These are phyloP conservation scores for Auricularia cornea DNA, from an alignment of 768 basidiomycete genomes.

Conservation along the genomic window DNA sequence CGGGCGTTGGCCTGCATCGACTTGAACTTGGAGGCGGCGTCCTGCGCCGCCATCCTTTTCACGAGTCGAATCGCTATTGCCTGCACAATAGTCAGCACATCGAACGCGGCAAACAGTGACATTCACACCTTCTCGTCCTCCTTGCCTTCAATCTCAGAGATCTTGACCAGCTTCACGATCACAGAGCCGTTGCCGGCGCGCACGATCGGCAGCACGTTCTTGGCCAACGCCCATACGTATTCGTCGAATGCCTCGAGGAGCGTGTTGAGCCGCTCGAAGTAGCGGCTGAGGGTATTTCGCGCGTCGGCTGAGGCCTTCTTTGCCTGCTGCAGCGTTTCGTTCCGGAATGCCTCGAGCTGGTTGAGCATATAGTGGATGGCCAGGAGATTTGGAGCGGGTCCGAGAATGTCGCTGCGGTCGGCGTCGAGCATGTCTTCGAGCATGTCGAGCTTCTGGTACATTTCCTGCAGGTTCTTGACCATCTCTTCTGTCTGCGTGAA, in stretches of 20 bases:
- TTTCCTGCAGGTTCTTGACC: slow-evolving; percentile 87
- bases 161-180: slow-evolving; percentile 88
- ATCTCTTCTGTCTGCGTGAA: slow-evolving; percentile 94
- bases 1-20: slow-evolving; percentile 91
- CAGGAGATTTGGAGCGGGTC: slow-evolving; percentile 83
- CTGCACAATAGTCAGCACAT: slow-evolving; percentile 30
- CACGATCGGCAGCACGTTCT: slow-evolving; percentile 70
- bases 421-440: slow-evolving; percentile 69
- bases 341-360: slow-evolving; percentile 87
- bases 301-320: slow-evolving; percentile 67
- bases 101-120: no score
- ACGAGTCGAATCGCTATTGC: slow-evolving; percentile 90
- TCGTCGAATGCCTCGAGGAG: slow-evolving; percentile 78
- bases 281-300: slow-evolving; percentile 57
- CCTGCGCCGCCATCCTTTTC: slow-evolving; percentile 87
- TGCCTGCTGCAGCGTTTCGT: slow-evolving; percentile 90
- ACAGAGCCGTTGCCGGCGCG: slow-evolving; percentile 73
- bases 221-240: slow-evolving; percentile 69
- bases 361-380: slow-evolving; percentile 86
- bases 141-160: slow-evolving; percentile 85
- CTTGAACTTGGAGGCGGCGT: slow-evolving; percentile 87
- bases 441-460: slow-evolving; percentile 75
- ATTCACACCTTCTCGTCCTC: slow-evolving; percentile 92
- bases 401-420: slow-evolving; percentile 71
- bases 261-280: slow-evolving; percentile 80